A percentile compares a stretch with the other conserved stretches of the same genome.
These are phyloP conservation scores for Pisolithus tinctorius DNA, from an alignment of 768 basidiomycete genomes.

Conservation along the genomic window DNA sequence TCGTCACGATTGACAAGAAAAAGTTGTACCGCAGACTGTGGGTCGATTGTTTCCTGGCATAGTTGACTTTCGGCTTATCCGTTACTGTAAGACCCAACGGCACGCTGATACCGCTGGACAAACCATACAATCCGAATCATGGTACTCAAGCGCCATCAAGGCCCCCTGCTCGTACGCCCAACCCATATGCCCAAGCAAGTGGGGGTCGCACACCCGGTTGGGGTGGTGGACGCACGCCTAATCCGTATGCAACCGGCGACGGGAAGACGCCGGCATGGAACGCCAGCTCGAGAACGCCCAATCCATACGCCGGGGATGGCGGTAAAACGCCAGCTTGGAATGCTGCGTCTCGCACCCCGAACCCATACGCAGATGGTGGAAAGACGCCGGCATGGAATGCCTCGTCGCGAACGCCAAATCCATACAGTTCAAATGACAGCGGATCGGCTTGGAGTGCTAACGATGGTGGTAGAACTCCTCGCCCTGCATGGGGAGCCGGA, in stretches of 20 bases:
- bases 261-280: slow-evolving; percentile 61
- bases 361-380: slow-evolving; percentile 49
- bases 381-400: slow-evolving; percentile 45
- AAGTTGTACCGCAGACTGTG: slow-evolving; percentile 70
- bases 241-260: slow-evolving; percentile 54
- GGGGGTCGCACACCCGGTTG: slow-evolving; percentile 32
- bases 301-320: slow-evolving; percentile 52
- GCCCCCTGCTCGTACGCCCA: slow-evolving; percentile 39
- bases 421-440: slow-evolving; percentile 31
- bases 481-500: slow-evolving; percentile 32
- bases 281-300: slow-evolving; percentile 60
- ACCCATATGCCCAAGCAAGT: slow-evolving; percentile 37
- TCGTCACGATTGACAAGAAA: slow-evolving; percentile 79
- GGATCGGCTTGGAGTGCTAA: slow-evolving; percentile 47
- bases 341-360: slow-evolving; percentile 58
- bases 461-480: slow-evolving; percentile 45
- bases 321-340: slow-evolving; percentile 68
- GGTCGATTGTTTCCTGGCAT: slow-evolving; percentile 24
- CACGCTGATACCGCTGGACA: slow-evolving; percentile 45
- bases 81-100: slow-evolving; percentile 46
- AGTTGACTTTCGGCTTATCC: slow-evolving; percentile 5
- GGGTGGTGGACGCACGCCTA: slow-evolving; percentile 52
- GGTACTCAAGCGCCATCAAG: slow-evolving; percentile 17
- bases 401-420: slow-evolving; percentile 50
- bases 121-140: slow-evolving; percentile 17